Base-by-base conservation (phyloP, 257 asterid species). In the Solanum sejunctum region DNA sequence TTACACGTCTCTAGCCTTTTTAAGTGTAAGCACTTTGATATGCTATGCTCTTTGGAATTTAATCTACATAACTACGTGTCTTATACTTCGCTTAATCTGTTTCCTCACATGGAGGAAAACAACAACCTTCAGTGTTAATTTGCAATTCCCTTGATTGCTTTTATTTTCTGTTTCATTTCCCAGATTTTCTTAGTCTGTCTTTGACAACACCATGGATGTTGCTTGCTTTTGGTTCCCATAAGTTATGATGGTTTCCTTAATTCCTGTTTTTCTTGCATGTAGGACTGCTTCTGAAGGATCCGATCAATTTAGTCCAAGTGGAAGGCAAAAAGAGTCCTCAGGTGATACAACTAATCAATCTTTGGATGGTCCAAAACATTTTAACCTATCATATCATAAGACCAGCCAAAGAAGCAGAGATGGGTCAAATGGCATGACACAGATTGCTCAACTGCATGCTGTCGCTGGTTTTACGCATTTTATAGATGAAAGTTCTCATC, bases 301-400 rank as follows among this genome's bases (percentile, higher is more conserved):
- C 70, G 87, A 88, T 79, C 80, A 89, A 64, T 78, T 12, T 81
- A 89, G 84, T 80, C 81, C 91, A 85, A 86, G 91, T 41, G 87
- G 82, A 85, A 89, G 84, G 85, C 80, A 79, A n/a, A 82, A 87
- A 85, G 85, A 56, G 52, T 78, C 90, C 85, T 67, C 92, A 21
- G 85, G 21, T 60, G 93, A 91, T 84, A 85, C 86, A 77, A 82
- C 97, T 84, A 91, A 90, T 85, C 95, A 88, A 85, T 85, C 91
- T 64, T 58, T 70, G 77, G 94, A 90, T 89, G 92, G 89, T 63
- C 88, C 70, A 82, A 91, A 93, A 86, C 91, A 92, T 63, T 81
- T 96, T 82, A 94, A 91, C 88, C 20, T 92, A 92, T 92, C 98
- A n/a, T 96, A 90, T 88, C 93, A 92, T 89, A 94, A 87, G 89